Base-by-base conservation (phyloP, 176 grass and related monocot species). In the Canna indica region DNA sequence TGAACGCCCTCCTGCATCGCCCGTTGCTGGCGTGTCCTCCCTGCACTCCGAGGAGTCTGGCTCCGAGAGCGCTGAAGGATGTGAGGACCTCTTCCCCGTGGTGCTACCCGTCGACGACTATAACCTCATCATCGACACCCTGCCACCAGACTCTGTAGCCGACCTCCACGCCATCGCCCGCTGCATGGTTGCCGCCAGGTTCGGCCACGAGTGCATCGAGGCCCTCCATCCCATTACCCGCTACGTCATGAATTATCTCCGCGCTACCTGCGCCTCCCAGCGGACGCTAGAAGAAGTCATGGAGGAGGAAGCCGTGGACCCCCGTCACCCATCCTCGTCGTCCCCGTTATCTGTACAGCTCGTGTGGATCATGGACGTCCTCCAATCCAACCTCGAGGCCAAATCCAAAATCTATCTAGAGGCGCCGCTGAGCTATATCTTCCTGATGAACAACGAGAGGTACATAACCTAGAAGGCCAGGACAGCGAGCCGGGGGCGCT, bases 291-390 rank as follows among this genome's bases (percentile, higher is more conserved):
- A 87, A 69, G 77, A 83, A 64, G 69, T 65, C 61, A 83, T 87
- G 73, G 36, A 73, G 24, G 42, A 57, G 18, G 80, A 80, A 7
- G 46, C 26, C 42, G 59, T 59, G 57, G 41, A 83, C 34, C 77
- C 84, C 78, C 75, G 80, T 36, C 85, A 46, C 41, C 36, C 77
- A 29, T 69, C 80, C 16, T 82, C 76, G 52, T 80, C 80, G 28
- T 92, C 93, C 3, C 90, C 85, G 6, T 76, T 97, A 13, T 84
- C 93, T 1, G 82, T 92, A 71, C 88, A 97, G 62, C 80, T 97
- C 75, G 86, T 86, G 12, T 97, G 93, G 93, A 91, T 97, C 79
- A 92, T 97, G 93, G 93, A 97, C 75, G 93, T 97, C 56, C 83
- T 97, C 57, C 86, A 92, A 27, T 87, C 81, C 61, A 97, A 97